These are phyloP conservation scores for Nephelium lappaceum DNA, from an alignment of 345 rosid genomes.

Conservation along the genomic window DNA sequence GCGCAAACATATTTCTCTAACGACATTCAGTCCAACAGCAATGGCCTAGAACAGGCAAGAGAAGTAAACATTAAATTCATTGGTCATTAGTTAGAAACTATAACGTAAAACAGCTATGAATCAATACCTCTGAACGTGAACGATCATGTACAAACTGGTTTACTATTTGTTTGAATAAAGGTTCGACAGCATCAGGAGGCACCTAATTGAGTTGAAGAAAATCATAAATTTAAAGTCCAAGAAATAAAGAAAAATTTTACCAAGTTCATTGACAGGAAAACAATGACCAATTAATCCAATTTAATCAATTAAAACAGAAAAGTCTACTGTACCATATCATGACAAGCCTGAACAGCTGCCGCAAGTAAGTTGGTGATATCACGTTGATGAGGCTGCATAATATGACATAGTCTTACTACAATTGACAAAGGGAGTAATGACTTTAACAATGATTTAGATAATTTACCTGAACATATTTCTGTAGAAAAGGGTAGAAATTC, in stretches of 20 bases:
- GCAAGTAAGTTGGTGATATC: slow-evolving; percentile 92
- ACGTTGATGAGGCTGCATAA: slow-evolving; percentile 86
- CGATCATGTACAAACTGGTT: slow-evolving; percentile 91
- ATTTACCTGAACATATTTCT: slow-evolving; percentile 79
- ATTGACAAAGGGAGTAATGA: slow-evolving; percentile 12
- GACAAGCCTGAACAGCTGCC: slow-evolving; percentile 96
- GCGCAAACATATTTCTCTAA: slow-evolving; percentile 92
- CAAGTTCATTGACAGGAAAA: background rate
- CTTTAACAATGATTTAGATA: slow-evolving; percentile 16
- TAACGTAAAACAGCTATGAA: slow-evolving; percentile 2
- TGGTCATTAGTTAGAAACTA: background rate
- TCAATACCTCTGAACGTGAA: slow-evolving; percentile 86
- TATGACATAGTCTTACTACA: slow-evolving; percentile 11
- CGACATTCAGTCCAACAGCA: slow-evolving; percentile 87
- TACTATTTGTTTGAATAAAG: slow-evolving; percentile 88
- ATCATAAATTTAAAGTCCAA: background rate
- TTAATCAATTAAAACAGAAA: slow-evolving; percentile 16
- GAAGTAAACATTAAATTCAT: slow-evolving; percentile 8
- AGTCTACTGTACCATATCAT: slow-evolving; percentile 75
- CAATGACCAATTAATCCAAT: slow-evolving; percentile 1
- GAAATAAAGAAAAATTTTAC: background rate
- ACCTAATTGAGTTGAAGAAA: slow-evolving; percentile 45
- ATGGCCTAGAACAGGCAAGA: slow-evolving; percentile 56
- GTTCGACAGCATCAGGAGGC: slow-evolving; percentile 98
- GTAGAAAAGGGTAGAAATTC: slow-evolving; percentile 78